These are phyloP conservation scores for Yamadazyma scolyti DNA, from an alignment of 805 yeast species.

Conservation along the genomic window DNA sequence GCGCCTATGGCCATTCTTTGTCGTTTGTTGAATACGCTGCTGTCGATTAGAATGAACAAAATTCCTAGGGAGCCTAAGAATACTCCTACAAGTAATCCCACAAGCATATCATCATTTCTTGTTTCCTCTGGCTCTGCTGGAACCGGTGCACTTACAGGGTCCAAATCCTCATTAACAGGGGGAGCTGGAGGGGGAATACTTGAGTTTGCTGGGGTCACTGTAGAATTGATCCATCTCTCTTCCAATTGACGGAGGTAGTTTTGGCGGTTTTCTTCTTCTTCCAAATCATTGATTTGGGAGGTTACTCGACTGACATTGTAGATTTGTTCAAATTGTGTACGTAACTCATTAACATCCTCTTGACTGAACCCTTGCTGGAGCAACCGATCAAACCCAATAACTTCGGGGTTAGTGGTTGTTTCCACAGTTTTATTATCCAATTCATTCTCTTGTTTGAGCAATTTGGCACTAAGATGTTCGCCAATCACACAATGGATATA, in stretches of 20 bases:
- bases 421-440: slow-evolving; percentile 46
- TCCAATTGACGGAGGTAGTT: slow-evolving; percentile 58
- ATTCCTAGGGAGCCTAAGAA: slow-evolving; percentile 67
- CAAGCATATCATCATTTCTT: slow-evolving; percentile 57
- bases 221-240: slow-evolving; percentile 85
- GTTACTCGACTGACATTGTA: slow-evolving; percentile 46
- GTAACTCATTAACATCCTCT: slow-evolving; percentile 66
- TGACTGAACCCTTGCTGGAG: slow-evolving; percentile 80
- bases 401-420: slow-evolving; percentile 61
- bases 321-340: slow-evolving; percentile 70
- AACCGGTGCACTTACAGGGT: slow-evolving; percentile 5
- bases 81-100: slow-evolving; percentile 73
- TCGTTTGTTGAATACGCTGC: slow-evolving; percentile 56
- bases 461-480: slow-evolving; percentile 51
- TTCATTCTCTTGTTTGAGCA: slow-evolving; percentile 56
- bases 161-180: slow-evolving; percentile 4
- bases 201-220: slow-evolving; percentile 46
- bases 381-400: slow-evolving; percentile 81
- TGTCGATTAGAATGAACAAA: slow-evolving; percentile 57
- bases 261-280: slow-evolving; percentile 39
- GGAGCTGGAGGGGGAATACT: slow-evolving; percentile 5
- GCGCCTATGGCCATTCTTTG: slow-evolving; percentile 67
- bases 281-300: slow-evolving; percentile 32
- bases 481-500: slow-evolving; percentile 82
- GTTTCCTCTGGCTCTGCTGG: slow-evolving; percentile 21